Conservation (phyloP, 768 basidiomycete genomes). For the Boletus pseudo-olivaceus region DNA sequence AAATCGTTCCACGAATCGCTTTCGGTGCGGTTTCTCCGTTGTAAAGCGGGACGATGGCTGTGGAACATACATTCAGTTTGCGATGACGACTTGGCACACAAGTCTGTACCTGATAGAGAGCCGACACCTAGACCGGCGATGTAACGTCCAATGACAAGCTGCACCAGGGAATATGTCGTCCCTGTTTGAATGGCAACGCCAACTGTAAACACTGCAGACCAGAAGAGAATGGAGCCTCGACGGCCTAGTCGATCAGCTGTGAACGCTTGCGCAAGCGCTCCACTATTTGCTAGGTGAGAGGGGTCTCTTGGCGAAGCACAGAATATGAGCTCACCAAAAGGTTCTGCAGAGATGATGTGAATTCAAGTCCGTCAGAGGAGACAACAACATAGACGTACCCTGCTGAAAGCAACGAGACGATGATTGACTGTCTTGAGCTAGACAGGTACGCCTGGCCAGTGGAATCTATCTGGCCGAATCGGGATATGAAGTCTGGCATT, state of each 20-base stretch:
- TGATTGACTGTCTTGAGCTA: constrained; percentile 67
- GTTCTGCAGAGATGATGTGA: constrained; percentile 32
- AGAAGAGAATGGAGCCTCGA: constrained; percentile 69
- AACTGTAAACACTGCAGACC: constrained; percentile 69
- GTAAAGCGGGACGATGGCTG: constrained; percentile 63
- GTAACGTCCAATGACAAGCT: constrained; percentile 71
- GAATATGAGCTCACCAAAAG: constrained; percentile 41
- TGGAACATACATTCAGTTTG: neutral
- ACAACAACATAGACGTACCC: constrained; percentile 38
- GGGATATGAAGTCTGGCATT: constrained; percentile 70
- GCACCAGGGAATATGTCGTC: constrained; percentile 54
- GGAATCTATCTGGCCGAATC: constrained; percentile 55
- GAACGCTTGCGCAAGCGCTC: constrained; percentile 67
- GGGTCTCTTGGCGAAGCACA: neutral
- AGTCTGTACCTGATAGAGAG: constrained; percentile 58
- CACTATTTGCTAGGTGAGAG: constrained; percentile 34
- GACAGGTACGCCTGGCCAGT: constrained; percentile 52
- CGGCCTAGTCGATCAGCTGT: constrained; percentile 73
- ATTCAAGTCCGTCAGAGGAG: neutral
- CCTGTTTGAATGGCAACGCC: constrained; percentile 70
- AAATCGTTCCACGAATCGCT: constrained; percentile 63
- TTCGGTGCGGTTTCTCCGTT: constrained; percentile 80
- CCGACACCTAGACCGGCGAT: constrained; percentile 78
- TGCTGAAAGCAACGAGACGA: constrained; percentile 74
- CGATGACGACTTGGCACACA: neutral